Evolutionary conservation across 2,329 filamentous ascomycete genomes (phyloP).

Genomic region (Endocalyx cinctus): DNA sequence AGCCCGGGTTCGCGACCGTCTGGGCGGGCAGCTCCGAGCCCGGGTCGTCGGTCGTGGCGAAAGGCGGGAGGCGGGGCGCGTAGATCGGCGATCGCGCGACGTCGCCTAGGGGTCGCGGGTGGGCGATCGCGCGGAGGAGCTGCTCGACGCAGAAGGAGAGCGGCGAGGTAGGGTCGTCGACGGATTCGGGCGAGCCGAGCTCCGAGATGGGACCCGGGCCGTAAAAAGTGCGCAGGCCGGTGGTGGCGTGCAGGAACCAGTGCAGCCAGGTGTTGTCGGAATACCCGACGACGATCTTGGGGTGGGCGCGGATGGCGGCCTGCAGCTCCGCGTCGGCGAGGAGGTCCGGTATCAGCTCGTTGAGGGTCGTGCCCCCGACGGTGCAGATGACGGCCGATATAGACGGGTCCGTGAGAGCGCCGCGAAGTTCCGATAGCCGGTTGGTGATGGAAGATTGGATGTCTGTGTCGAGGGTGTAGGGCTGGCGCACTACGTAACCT

Average conservation of each 20-base stretch:
- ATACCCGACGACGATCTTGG: slow-evolving; percentile 38
- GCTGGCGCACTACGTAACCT: slow-evolving; percentile 30
- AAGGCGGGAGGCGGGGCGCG: slow-evolving; percentile 17
- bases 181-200: slow-evolving; percentile 26
- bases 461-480: slow-evolving; percentile 25
- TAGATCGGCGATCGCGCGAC: slow-evolving; percentile 29
- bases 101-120: slow-evolving; percentile 22
- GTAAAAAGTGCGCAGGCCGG: slow-evolving; percentile 40
- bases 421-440: slow-evolving; percentile 32
- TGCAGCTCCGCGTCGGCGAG: slow-evolving; percentile 32
- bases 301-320: slow-evolving; percentile 26
- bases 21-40: slow-evolving; percentile 22
- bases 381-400: slow-evolving; percentile 35
- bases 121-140: slow-evolving; percentile 27
- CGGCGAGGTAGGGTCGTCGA: slow-evolving; percentile 20
- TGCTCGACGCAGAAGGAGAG: slow-evolving; percentile 26
- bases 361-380: slow-evolving; percentile 34
- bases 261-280: slow-evolving; percentile 39
- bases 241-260: slow-evolving; percentile 33
- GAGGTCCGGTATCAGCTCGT: slow-evolving; percentile 34
- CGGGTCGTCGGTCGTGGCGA: slow-evolving; percentile 13
- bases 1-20: slow-evolving; percentile 23
- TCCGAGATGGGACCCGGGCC: slow-evolving; percentile 36
- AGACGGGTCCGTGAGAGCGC: slow-evolving; percentile 31
- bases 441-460: slow-evolving; percentile 30